A percentile compares a stretch with the other conserved stretches of the same genome.
phyloP scores from a whole-genome alignment of 176 grass and related monocot species.

The Bolboschoenus planiculmis region DNA sequence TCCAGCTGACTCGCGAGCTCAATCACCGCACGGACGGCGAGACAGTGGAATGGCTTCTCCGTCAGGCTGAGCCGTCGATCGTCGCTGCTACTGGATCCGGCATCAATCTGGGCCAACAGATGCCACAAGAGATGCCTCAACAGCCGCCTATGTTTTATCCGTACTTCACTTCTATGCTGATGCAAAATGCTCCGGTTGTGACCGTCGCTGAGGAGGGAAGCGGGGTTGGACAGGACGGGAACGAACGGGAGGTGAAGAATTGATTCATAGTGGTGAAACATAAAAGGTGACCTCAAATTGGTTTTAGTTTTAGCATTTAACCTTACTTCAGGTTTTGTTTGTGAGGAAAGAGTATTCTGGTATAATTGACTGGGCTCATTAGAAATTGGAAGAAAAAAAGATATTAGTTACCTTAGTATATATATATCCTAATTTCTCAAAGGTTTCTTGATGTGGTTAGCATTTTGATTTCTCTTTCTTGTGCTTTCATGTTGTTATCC shows the following conservation, averaged over 20 bases:
- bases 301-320: neutral
- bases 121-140: neutral
- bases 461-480: neutral
- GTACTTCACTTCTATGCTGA: conserved; percentile 42
- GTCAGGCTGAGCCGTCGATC: conserved; percentile 80
- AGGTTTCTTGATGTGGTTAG: neutral
- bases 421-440: neutral
- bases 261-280: neutral
- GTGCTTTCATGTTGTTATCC: neutral
- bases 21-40: conserved; percentile 67
- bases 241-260: neutral
- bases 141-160: conserved; percentile 12
- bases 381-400: neutral
- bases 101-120: conserved; percentile 33
- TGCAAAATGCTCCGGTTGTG: conserved; percentile 24
- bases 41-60: conserved; percentile 93
- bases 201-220: neutral
- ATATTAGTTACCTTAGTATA: neutral
- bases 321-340: neutral
- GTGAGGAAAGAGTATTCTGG: neutral
- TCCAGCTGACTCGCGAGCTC: conserved; percentile 86
- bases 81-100: conserved; percentile 73
- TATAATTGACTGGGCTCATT: neutral
- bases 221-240: neutral
- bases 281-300: neutral